These are phyloP conservation scores for Podospora pseudopauciseta DNA, from an alignment of 495 filamentous ascomycete genomes.

Conservation along the genomic window DNA sequence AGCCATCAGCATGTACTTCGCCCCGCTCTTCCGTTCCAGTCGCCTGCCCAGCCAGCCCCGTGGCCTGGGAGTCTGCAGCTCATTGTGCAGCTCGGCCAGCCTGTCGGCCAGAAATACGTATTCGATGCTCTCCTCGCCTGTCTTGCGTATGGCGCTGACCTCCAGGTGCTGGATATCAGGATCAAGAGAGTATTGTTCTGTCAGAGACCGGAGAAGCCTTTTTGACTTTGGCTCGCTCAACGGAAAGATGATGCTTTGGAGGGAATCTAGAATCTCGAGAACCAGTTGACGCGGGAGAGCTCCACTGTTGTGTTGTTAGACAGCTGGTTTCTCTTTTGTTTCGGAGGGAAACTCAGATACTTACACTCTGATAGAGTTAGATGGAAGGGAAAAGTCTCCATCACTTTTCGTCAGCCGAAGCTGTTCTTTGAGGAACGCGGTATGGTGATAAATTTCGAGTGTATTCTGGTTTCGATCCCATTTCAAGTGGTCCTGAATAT, in stretches of 20 bases:
- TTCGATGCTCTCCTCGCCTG: slow-evolving; percentile 30
- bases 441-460: no score
- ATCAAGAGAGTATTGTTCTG: slow-evolving; percentile 27
- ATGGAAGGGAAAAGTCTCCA: no score
- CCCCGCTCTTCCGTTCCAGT: slow-evolving; percentile 38
- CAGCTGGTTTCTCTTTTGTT: no score
- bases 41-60: slow-evolving; percentile 32
- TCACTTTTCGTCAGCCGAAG: no score
- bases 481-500: no score
- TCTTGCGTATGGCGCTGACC: slow-evolving; percentile 26
- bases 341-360: no score
- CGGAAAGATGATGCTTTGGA: slow-evolving; percentile 41
- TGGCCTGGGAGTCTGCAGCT: slow-evolving; percentile 35
- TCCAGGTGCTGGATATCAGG: slow-evolving; percentile 33
- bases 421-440: no score
- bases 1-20: slow-evolving; percentile 38
- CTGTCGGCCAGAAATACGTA: slow-evolving; percentile 35
- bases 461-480: no score
- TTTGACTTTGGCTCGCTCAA: slow-evolving; percentile 32
- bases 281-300: no score
- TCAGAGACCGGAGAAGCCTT: slow-evolving; percentile 28
- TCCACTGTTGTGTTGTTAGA: no score
- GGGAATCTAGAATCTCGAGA: slow-evolving; percentile 35
- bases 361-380: no score
- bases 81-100: slow-evolving; percentile 35